A percentile compares a stretch with the other conserved stretches of the same genome.
Conservation (phyloP, 176 grass and related monocot genomes). For the Calamus simplicifolius region DNA sequence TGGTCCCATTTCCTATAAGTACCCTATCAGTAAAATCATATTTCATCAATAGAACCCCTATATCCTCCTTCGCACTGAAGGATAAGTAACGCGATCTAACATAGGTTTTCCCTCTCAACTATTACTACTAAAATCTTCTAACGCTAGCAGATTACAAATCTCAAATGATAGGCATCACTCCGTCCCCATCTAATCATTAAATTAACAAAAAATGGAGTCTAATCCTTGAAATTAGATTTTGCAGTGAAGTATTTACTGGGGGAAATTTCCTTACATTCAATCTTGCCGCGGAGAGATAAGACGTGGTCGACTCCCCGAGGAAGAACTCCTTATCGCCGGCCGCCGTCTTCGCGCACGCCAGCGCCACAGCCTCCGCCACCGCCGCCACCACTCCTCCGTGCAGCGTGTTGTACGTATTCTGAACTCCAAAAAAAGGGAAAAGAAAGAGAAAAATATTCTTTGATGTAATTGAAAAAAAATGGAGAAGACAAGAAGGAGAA, state of each 20-base stretch:
- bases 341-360: constrained; percentile 27
- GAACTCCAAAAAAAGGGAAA: background rate
- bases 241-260: background rate
- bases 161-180: too few species aligned
- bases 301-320: constrained; percentile 27
- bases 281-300: constrained; percentile 33
- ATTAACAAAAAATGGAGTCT: too few species aligned
- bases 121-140: too few species aligned
- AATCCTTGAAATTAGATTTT: too few species aligned
- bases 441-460: background rate
- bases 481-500: background rate
- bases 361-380: constrained; percentile 13
- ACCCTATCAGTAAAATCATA: too few species aligned
- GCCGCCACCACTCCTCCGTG: constrained; percentile 29
- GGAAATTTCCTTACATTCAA: background rate
- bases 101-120: too few species aligned
- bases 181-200: too few species aligned
- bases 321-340: constrained; percentile 26
- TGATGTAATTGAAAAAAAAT: background rate
- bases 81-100: too few species aligned
- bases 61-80: too few species aligned
- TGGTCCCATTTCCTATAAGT: too few species aligned
- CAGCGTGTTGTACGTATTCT: constrained; percentile 37
- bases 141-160: too few species aligned
- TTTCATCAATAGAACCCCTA: too few species aligned